These are phyloP conservation scores for Phaeoacremonium minimum DNA, from an alignment of 2,329 filamentous ascomycete species.

Conservation along the genomic window DNA sequence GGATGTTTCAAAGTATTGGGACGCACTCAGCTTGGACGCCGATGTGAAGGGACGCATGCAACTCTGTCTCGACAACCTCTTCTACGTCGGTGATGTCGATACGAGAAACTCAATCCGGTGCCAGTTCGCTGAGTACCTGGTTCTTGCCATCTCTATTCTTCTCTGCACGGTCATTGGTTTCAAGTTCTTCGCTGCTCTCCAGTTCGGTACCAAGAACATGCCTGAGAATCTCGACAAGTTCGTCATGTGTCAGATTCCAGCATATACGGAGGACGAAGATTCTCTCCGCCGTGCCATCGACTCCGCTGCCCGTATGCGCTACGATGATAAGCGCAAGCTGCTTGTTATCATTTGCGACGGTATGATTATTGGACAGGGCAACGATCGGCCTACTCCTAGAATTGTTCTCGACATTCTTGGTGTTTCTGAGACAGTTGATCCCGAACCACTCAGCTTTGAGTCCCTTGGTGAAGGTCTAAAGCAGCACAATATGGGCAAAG, in stretches of 20 bases:
- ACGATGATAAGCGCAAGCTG: conserved; percentile 97
- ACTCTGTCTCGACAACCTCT: conserved; percentile 86
- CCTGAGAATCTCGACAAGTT: conserved; percentile 98
- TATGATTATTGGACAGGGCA: conserved; percentile 99
- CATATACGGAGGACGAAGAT: conserved; percentile 97
- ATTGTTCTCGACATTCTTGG: conserved; percentile 97
- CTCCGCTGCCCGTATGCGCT: conserved; percentile 89
- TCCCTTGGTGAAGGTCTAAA: conserved; percentile 92
- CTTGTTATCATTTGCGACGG: conserved; percentile 91
- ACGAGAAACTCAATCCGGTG: conserved; percentile 84
- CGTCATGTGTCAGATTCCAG: conserved; percentile 94
- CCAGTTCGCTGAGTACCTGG: conserved; percentile 83
- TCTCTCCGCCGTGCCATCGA: conserved; percentile 95
- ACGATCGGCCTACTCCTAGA: conserved; percentile 89
- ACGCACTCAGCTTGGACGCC: conserved; percentile 57
- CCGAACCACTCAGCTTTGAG: conserved; percentile 94
- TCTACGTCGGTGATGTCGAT: conserved; percentile 89
- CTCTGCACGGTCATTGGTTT: conserved; percentile 80
- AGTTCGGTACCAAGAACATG: conserved; percentile 86
- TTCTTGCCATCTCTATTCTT: conserved; percentile 78
- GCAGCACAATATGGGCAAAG: conserved; percentile 99
- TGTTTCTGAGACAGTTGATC: conserved; percentile 88
- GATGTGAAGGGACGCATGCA: conserved; percentile 64
- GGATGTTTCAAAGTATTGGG: conserved; percentile 82
- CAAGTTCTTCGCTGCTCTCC: conserved; percentile 95